Conservation (phyloP, 1,284 basidiomycete species). For the Exobasidium rhododendri region DNA sequence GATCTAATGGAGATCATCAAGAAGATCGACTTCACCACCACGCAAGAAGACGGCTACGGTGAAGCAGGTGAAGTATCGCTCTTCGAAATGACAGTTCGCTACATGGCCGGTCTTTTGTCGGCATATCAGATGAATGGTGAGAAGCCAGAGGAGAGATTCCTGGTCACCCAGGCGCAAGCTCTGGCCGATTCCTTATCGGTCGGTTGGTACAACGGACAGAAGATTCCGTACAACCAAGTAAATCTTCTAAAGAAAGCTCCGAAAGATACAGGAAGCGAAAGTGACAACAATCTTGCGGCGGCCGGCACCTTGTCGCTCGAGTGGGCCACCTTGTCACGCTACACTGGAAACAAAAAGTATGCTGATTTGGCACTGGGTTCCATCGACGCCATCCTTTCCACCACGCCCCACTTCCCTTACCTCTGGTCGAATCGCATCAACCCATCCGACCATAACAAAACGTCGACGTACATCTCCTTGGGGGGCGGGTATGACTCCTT, state of each 20-base stretch:
- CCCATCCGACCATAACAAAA: conserved; percentile 12
- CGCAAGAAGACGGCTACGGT: conserved; percentile 9
- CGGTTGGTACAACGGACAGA: conserved; percentile 15
- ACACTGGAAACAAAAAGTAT: conserved; percentile 35
- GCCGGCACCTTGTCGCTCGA: conserved; percentile 41
- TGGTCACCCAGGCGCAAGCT: conserved; percentile 18
- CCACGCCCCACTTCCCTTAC: conserved; percentile 29
- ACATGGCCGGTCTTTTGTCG: conserved; percentile 38
- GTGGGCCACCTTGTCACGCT: conserved; percentile 32
- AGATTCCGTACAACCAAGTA: conserved; percentile 34
- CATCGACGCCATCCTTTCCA: conserved; percentile 31
- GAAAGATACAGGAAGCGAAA: conserved; percentile 15
- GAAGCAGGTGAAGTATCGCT: conserved; percentile 18
- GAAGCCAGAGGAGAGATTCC: conserved; percentile 10
- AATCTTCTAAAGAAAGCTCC: conserved; percentile 26
- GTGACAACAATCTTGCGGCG: conserved; percentile 31
- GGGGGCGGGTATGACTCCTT: conserved; percentile 27
- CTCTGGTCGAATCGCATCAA: conserved; percentile 28
- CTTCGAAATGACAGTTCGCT: conserved; percentile 47
- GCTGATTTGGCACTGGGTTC: conserved; percentile 21
- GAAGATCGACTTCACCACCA: conserved; percentile 32
- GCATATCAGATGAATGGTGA: conserved; percentile 33
- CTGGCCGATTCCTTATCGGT: conserved; percentile 11
- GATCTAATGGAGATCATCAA: conserved; percentile 24
- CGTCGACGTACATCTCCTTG: conserved; percentile 33